Evolutionary conservation across 2,329 filamentous ascomycete genomes (phyloP), one percentile per base, ranked within the genome.

Genomic region (Colletotrichum eremochloae): DNA sequence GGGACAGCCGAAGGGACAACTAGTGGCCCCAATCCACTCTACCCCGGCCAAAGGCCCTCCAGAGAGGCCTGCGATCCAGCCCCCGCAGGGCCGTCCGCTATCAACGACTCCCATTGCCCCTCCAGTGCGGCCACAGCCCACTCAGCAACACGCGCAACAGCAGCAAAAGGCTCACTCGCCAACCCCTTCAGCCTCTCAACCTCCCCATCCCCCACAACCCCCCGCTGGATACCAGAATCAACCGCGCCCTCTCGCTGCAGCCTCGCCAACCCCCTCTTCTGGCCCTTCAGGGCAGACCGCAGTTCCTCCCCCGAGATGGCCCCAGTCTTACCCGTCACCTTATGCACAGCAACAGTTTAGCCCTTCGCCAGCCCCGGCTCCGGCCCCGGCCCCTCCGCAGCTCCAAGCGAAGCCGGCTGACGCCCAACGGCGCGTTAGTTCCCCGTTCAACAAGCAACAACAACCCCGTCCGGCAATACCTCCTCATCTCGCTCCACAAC

Each of bases 401-500:
- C 75, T 4, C 71, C 80, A 24, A 40, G n/a, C 42, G n/a, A 71
- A 68, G 63, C 71, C 72, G n/a, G 70, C 74, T 38, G 74, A 74
- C 77, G 31, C 76, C 76, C 46, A 78, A 76, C 65, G 79, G 81
- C 69, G 82, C 78, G 71, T 77, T 77, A 14, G 68, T 40, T 72
- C 74, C 29, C 77, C 81, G 2, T 79, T 81, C 64, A 75, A 75
- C 46, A 75, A 76, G 24, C 81, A 83, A n/a, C 81, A 83, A 63
- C 76, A 76, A 8, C 79, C 80, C 9, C 78, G 79, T 53, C 81
- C 82, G 48, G 80, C 82, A 5, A 81, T 84, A 46, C 81, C 83
- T n/a, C 81, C 83, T 50, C 82, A 83, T 71, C 81, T 84, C 55
- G 82, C 82, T 67, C 80, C 82, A n/a, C 82, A 83, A 70, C 79